These are phyloP conservation scores for Solanum bukasovii DNA, from an alignment of 257 asterid genomes.

Conservation along the genomic window DNA sequence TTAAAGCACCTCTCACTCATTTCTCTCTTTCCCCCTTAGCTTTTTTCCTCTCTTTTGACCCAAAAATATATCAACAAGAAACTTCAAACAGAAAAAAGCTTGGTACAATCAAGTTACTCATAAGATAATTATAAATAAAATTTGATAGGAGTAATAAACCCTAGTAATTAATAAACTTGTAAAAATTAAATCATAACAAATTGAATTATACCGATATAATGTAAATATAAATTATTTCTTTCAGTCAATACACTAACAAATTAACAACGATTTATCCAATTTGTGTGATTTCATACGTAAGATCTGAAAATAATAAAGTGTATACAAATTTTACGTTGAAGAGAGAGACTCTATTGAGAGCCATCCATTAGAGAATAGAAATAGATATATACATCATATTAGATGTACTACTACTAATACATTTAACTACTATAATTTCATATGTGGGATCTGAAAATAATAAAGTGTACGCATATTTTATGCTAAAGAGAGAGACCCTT, in stretches of 20 bases:
- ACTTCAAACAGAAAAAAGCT: not conserved
- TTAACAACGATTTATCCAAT: accelerated
- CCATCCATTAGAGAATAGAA: not conserved
- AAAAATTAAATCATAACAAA: not conserved
- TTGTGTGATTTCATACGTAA: accelerated
- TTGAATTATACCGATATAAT: not conserved
- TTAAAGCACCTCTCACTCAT: constrained; percentile 52
- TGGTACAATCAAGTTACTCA: not conserved
- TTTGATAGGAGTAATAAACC: not conserved
- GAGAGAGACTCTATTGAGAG: not conserved
- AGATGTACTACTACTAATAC: not conserved
- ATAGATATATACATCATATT: not conserved
- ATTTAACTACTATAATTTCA: not conserved
- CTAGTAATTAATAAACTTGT: not conserved
- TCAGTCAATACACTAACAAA: accelerated
- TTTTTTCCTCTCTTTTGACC: not conserved
- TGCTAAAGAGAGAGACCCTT: not conserved
- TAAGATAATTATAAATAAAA: not conserved
- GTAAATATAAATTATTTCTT: not conserved
- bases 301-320: no score
- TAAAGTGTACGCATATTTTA: not conserved
- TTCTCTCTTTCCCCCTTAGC: constrained; percentile 5
- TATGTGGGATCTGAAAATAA: accelerated
- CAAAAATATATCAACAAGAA: not conserved
- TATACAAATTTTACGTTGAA: not conserved